Percentiles rank a stretch among this genome's conserved stretches.
These are phyloP conservation scores for Perkinsus marinus DNA, from an alignment of 169 alveolate genomes.

Conservation along the genomic window DNA sequence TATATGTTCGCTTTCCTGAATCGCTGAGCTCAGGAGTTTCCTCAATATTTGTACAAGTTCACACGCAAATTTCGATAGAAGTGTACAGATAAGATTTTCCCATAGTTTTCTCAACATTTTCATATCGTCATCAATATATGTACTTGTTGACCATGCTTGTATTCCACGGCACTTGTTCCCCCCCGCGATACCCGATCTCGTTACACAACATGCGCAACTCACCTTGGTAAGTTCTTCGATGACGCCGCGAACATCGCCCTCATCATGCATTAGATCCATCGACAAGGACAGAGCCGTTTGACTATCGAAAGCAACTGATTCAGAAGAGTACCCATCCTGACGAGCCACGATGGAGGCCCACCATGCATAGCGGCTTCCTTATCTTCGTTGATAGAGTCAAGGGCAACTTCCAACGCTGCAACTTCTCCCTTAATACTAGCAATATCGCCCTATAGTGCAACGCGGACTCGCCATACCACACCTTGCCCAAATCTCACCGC, in stretches of 20 bases:
- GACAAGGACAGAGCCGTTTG: neutral
- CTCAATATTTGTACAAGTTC: no score
- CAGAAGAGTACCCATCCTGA: neutral
- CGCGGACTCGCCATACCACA: neutral
- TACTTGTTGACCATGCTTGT: no score
- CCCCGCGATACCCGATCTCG: neutral
- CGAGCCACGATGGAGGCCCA: neutral
- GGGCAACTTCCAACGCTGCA: neutral
- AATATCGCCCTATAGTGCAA: neutral
- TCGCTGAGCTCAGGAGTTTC: no score
- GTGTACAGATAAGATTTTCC: no score
- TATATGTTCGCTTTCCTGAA: no score
- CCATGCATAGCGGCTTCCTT: neutral
- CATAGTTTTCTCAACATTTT: no score
- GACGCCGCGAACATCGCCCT: neutral
- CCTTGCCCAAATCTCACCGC: neutral
- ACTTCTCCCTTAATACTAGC: neutral
- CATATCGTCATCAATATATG: no score
- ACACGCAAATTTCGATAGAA: no score
- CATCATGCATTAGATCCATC: neutral
- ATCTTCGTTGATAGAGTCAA: neutral
- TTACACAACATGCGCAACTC: neutral
- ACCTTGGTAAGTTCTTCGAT: neutral
- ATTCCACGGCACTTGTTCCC: no score
- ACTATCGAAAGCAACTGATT: neutral